A percentile compares a stretch with the other conserved stretches of the same genome.
Evolutionary conservation across 2,329 filamentous ascomycete genomes (phyloP).

Genomic region (Tetracladium maxilliforme): DNA sequence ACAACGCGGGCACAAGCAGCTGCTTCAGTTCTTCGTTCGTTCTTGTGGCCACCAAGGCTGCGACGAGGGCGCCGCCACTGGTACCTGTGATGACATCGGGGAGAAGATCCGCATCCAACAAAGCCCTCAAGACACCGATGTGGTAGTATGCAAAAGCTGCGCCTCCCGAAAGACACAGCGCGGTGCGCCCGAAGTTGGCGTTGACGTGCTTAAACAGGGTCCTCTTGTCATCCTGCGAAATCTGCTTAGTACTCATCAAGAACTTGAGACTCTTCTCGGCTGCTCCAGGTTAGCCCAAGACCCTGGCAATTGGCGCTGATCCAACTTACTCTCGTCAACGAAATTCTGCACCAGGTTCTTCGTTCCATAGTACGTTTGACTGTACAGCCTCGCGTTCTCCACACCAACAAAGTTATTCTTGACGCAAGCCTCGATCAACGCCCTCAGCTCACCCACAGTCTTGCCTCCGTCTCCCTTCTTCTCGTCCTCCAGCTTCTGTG

Average conservation of each 20-base stretch:
- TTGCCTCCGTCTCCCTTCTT: constrained; percentile 25
- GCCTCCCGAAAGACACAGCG: constrained; percentile 83
- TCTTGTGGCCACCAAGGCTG: constrained; percentile 72
- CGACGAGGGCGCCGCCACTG: constrained; percentile 83
- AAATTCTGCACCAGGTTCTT: constrained; percentile 87
- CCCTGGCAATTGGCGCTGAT: constrained; percentile 8
- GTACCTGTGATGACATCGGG: constrained; percentile 95
- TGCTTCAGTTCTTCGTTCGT: constrained; percentile 84
- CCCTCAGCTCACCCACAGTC: constrained; percentile 61
- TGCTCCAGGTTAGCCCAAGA: constrained; percentile 12
- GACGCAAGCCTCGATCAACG: constrained; percentile 74
- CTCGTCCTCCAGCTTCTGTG: constrained; percentile 37
- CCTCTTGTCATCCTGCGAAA: constrained; percentile 61
- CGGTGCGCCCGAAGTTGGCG: constrained; percentile 84
- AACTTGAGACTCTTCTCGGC: constrained; percentile 54
- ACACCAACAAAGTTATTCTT: constrained; percentile 97
- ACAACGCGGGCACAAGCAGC: constrained; percentile 76
- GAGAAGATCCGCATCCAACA: constrained; percentile 72
- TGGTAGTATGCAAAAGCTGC: constrained; percentile 96
- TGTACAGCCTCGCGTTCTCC: constrained; percentile 89
- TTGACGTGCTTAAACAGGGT: constrained; percentile 75
- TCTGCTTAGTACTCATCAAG: constrained; percentile 49
- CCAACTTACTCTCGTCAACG: constrained; percentile 57
- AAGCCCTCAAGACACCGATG: constrained; percentile 79
- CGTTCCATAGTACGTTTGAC: constrained; percentile 95